Conservation (phyloP, 495 filamentous ascomycete genomes). For the Hyaloscypha finlandica region DNA sequence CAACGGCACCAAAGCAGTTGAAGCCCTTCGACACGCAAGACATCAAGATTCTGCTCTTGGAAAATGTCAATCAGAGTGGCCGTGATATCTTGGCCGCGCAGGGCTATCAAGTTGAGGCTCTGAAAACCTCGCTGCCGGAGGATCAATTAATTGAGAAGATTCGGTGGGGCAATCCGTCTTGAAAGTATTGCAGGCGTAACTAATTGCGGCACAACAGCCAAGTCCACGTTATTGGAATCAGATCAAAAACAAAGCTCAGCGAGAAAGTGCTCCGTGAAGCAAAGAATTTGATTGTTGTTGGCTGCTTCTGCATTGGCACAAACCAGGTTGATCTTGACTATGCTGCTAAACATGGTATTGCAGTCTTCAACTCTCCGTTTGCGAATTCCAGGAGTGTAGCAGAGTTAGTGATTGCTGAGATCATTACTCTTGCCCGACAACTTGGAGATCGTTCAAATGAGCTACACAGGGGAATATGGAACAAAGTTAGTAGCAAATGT, state of each 20-base stretch:
- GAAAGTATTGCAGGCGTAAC: not conserved
- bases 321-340: slow-evolving; percentile 96
- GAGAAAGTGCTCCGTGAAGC: slow-evolving; percentile 83
- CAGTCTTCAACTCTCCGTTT: slow-evolving; percentile 99
- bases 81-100: slow-evolving; percentile 76
- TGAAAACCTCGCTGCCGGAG: slow-evolving; percentile 87
- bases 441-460: slow-evolving; percentile 92
- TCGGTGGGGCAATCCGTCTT: slow-evolving; percentile 56
- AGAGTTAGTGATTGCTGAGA: slow-evolving; percentile 91
- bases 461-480: slow-evolving; percentile 94
- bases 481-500: slow-evolving; percentile 94
- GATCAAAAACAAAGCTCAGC: slow-evolving; percentile 95
- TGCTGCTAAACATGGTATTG: slow-evolving; percentile 88
- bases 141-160: slow-evolving; percentile 97
- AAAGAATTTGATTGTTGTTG: slow-evolving; percentile 91
- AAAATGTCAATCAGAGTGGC: slow-evolving; percentile 94
- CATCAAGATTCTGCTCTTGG: slow-evolving; percentile 92
- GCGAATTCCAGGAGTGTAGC: slow-evolving; percentile 97
- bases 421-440: slow-evolving; percentile 89
- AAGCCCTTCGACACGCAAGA: slow-evolving; percentile 96
- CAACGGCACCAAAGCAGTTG: slow-evolving; percentile 64
- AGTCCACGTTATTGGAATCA: slow-evolving; percentile 96
- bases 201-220: slow-evolving; percentile 56
- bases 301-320: slow-evolving; percentile 99
- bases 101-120: slow-evolving; percentile 93